phyloP scores from a whole-genome alignment of 768 basidiomycete genomes.

The Rhizopogon vesiculosus region DNA sequence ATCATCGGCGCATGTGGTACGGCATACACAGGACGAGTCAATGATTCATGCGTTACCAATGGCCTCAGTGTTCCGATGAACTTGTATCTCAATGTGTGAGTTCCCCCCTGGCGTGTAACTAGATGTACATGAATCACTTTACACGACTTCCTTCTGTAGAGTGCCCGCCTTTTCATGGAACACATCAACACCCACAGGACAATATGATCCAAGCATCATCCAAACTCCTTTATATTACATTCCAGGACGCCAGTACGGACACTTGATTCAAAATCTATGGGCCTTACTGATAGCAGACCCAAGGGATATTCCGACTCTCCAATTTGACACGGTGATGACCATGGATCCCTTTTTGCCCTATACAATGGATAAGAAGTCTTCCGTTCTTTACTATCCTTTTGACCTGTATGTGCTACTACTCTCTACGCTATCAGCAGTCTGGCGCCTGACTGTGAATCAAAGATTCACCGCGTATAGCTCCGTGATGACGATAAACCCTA shows the following conservation, averaged over 20 bases:
- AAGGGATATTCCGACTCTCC: neutral
- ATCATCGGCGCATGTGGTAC: constrained; percentile 2
- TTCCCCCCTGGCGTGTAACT: neutral
- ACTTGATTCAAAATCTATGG: neutral
- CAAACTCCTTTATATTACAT: constrained; percentile 2
- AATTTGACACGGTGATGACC: neutral
- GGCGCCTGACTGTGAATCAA: neutral
- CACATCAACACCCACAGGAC: neutral
- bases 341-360: constrained; percentile 2
- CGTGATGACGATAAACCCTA: constrained; percentile 1
- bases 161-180: neutral
- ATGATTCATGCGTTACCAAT: neutral
- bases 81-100: constrained; percentile 4
- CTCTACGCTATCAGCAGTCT: neutral
- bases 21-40: neutral
- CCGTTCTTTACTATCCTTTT: constrained; percentile 2
- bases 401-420: neutral
- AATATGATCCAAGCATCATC: neutral
- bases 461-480: neutral
- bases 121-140: neutral
- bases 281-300: no score
- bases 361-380: neutral
- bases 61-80: constrained; percentile 2
- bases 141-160: neutral
- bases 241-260: neutral